Evolutionary conservation across 305 asterid genomes (phyloP).

Genomic region (Plantago lanceolata): DNA sequence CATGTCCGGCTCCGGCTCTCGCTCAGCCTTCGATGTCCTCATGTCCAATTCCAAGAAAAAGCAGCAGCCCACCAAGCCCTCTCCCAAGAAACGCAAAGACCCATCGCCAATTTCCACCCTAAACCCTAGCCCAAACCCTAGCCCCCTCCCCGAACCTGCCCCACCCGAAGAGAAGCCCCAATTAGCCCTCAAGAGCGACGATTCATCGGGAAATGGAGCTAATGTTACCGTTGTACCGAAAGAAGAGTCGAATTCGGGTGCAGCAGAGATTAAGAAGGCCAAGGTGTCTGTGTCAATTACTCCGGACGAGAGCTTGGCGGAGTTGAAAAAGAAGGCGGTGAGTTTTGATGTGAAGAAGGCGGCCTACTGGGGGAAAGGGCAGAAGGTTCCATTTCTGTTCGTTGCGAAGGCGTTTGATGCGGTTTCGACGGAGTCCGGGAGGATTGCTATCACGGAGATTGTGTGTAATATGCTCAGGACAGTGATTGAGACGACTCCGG

Average conservation of each 20-base stretch:
- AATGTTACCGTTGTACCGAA: constrained; percentile 8
- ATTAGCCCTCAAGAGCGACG: background rate
- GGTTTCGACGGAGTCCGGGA: constrained; percentile 64
- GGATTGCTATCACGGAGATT: constrained; percentile 77
- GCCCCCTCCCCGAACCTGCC: background rate
- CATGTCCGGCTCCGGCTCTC: constrained; percentile 44
- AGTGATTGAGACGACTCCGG: constrained; percentile 73
- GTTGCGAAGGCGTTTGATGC: constrained; percentile 81
- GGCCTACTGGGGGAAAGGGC: constrained; percentile 74
- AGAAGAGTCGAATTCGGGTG: constrained; percentile 22
- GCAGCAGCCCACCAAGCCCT: constrained; percentile 31
- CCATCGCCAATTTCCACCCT: constrained; percentile 27
- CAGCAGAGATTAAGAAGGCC: constrained; percentile 34
- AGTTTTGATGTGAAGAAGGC: constrained; percentile 60
- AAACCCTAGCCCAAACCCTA: constrained; percentile 33
- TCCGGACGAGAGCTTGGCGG: constrained; percentile 45
- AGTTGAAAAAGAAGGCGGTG: constrained; percentile 53
- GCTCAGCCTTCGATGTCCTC: constrained; percentile 56
- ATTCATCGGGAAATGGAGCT: constrained; percentile 17
- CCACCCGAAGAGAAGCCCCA: background rate
- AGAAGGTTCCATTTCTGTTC: constrained; percentile 87
- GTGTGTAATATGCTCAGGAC: constrained; percentile 88
- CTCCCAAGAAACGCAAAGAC: constrained; percentile 58
- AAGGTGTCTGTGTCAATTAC: constrained; percentile 30
- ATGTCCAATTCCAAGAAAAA: constrained; percentile 57